Conservation (phyloP, 2,329 filamentous ascomycete genomes). For the Pyrenochaeta sp. region DNA sequence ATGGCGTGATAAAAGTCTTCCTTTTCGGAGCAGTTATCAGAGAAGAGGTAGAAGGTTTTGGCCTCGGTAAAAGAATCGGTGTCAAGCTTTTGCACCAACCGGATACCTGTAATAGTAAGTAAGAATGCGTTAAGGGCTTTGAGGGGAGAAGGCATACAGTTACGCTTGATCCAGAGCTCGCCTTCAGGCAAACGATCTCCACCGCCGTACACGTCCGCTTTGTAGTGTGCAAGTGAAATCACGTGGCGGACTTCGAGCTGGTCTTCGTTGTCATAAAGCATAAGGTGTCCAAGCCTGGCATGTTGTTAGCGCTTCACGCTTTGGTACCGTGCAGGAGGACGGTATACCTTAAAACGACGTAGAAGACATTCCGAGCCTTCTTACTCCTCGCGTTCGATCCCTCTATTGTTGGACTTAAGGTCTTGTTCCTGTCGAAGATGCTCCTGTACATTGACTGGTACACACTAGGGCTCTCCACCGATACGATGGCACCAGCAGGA, state of each 20-base stretch:
- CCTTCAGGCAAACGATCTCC: conserved; percentile 82
- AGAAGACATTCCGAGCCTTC: conserved; percentile 87
- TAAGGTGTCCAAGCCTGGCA: conserved; percentile 77
- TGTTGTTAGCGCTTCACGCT: conserved; percentile 13
- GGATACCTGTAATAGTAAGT: conserved; percentile 58
- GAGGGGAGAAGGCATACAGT: conserved; percentile 60
- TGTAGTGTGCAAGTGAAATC: conserved; percentile 88
- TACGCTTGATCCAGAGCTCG: conserved; percentile 94
- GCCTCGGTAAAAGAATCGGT: conserved; percentile 66
- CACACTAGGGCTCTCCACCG: conserved; percentile 86
- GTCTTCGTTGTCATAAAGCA: conserved; percentile 96
- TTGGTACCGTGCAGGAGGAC: too few relatives aligned
- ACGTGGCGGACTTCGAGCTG: conserved; percentile 97
- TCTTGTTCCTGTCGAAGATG: conserved; percentile 81
- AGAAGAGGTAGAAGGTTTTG: conserved; percentile 93
- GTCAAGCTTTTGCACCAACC: conserved; percentile 72
- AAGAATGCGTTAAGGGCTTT: background rate
- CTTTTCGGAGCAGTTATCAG: conserved; percentile 93
- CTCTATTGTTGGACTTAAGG: conserved; percentile 65
- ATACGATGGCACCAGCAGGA: conserved; percentile 79
- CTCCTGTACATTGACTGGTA: conserved; percentile 98
- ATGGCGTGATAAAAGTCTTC: conserved; percentile 98
- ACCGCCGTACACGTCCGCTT: conserved; percentile 84
- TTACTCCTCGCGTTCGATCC: conserved; percentile 61
- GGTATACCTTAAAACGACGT: conserved; percentile 82